Evolutionary conservation across 768 basidiomycete species (phyloP).

Genomic region (Pisolithus marmoratus): DNA sequence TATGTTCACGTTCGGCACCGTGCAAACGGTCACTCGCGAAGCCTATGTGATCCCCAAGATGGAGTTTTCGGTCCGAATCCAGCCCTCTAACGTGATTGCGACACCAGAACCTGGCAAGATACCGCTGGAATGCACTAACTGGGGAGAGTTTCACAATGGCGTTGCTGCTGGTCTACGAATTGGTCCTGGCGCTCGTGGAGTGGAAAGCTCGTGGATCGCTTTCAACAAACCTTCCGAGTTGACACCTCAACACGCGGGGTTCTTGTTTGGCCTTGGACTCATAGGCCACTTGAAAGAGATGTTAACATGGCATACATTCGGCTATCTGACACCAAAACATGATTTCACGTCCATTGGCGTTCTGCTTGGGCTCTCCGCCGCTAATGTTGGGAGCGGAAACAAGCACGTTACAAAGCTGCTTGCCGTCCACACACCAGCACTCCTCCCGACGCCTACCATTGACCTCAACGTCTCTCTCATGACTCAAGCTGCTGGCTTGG

Average conservation of each 20-base stretch:
- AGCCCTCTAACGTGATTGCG: constrained; percentile 63
- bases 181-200: constrained; percentile 60
- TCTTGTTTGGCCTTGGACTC: constrained; percentile 87
- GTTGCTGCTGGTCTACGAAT: constrained; percentile 89
- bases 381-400: constrained; percentile 81
- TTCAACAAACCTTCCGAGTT: constrained; percentile 92
- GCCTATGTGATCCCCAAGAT: constrained; percentile 76
- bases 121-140: constrained; percentile 62
- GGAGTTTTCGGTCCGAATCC: constrained; percentile 68
- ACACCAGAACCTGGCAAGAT: constrained; percentile 71
- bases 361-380: constrained; percentile 88
- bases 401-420: constrained; percentile 86
- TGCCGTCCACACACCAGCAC: constrained; percentile 88
- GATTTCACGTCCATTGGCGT: constrained; percentile 93
- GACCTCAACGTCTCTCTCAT: constrained; percentile 88
- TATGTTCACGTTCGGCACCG: constrained; percentile 85
- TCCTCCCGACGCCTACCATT: constrained; percentile 80
- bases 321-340: constrained; percentile 93
- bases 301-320: constrained; percentile 93
- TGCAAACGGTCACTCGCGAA: constrained; percentile 69
- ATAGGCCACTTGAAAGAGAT: constrained; percentile 87
- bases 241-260: constrained; percentile 94
- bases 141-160: constrained; percentile 99
- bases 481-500: constrained; percentile 83
- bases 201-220: constrained; percentile 93